phyloP scores from a whole-genome alignment of 805 yeast genomes.

The Zygosaccharomyces lentus region DNA sequence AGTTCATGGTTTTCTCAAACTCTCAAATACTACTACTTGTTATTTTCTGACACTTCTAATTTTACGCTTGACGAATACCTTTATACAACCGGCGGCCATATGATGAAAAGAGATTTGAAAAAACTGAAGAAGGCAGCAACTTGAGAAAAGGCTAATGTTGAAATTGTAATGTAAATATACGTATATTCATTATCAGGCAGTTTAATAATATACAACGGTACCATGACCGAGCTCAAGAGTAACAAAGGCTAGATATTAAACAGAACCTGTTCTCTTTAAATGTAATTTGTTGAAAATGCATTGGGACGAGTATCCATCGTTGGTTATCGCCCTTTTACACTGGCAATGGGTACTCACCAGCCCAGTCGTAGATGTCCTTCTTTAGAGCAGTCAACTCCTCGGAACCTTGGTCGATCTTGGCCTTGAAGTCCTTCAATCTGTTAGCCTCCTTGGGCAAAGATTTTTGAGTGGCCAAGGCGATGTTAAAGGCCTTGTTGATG shows the following conservation, averaged over 20 bases:
- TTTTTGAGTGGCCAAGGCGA: conserved; percentile 71
- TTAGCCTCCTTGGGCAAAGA: conserved; percentile 87
- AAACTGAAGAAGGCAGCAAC: background rate
- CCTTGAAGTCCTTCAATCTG: conserved; percentile 94
- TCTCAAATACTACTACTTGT: conserved; percentile 49
- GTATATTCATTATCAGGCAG: conserved; percentile 3
- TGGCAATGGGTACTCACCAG: conserved; percentile 75
- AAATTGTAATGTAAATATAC: conserved; percentile 10
- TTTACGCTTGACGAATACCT: conserved; percentile 51
- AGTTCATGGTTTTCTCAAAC: conserved; percentile 59
- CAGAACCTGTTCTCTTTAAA: conserved; percentile 10
- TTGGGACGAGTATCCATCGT: conserved; percentile 8
- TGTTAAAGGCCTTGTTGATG: conserved; percentile 73
- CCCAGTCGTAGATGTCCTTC: conserved; percentile 84
- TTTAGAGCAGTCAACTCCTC: conserved; percentile 64
- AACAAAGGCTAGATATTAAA: conserved; percentile 5
- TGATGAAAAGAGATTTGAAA: conserved; percentile 36
- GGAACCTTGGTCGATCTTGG: conserved; percentile 65
- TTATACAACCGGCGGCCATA: conserved; percentile 61
- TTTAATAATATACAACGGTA: conserved; percentile 5
- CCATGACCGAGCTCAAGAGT: background rate
- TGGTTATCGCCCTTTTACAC: conserved; percentile 35
- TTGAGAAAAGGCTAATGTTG: conserved; percentile 10
- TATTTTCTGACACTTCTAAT: conserved; percentile 43
- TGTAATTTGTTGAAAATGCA: conserved; percentile 19